Percentiles rank a stretch among this genome's conserved stretches.
Evolutionary conservation across 495 filamentous ascomycete species (phyloP).

Genomic region (Penicillium canariense): DNA sequence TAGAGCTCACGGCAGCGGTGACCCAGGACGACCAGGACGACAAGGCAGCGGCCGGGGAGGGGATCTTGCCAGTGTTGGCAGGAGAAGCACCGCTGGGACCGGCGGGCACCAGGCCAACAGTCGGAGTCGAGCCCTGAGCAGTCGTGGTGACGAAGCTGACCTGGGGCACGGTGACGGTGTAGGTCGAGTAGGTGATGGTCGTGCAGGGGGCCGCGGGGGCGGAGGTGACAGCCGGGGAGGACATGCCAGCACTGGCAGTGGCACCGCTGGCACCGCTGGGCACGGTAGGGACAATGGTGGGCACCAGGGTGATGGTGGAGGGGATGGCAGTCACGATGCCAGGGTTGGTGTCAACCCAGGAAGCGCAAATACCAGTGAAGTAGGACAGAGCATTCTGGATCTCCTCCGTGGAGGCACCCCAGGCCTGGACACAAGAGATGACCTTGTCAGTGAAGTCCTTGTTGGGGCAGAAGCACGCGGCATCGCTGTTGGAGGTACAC

Average conservation of each 20-base stretch:
- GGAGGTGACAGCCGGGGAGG: slow-evolving; percentile 31
- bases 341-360: slow-evolving; percentile 72
- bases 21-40: slow-evolving; percentile 15
- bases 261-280: slow-evolving; percentile 12
- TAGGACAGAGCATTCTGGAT: slow-evolving; percentile 71
- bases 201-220: slow-evolving; percentile 49
- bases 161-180: slow-evolving; percentile 72
- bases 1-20: background rate
- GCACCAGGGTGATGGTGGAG: slow-evolving; percentile 56
- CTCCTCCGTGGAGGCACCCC: slow-evolving; percentile 64
- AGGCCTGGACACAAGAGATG: slow-evolving; percentile 75
- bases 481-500: slow-evolving; percentile 83
- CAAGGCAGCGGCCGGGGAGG: slow-evolving; percentile 16
- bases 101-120: slow-evolving; percentile 34
- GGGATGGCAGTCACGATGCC: slow-evolving; percentile 76
- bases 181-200: slow-evolving; percentile 60
- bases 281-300: slow-evolving; percentile 35
- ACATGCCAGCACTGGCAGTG: slow-evolving; percentile 12
- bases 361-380: slow-evolving; percentile 89
- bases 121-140: slow-evolving; percentile 43
- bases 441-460: slow-evolving; percentile 73
- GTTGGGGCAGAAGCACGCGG: slow-evolving; percentile 83
- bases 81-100: slow-evolving; percentile 18
- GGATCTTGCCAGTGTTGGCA: slow-evolving; percentile 25
- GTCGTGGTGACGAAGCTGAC: slow-evolving; percentile 64